These are phyloP conservation scores for Bipolaris victoriae DNA, from an alignment of 2,329 filamentous ascomycete genomes.

Conservation along the genomic window DNA sequence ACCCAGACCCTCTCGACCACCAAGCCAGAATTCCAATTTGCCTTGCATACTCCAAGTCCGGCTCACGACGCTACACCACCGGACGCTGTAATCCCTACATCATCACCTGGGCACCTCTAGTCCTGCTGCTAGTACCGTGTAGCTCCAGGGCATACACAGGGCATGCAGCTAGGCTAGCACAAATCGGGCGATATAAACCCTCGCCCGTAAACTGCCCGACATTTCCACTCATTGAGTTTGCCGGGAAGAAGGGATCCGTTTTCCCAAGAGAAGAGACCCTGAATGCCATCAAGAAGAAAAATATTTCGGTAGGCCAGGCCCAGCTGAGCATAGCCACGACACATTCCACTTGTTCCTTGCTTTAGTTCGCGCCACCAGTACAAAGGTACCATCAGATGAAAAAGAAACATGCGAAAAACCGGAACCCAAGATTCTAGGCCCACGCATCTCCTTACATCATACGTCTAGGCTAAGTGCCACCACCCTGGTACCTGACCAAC, in stretches of 20 bases:
- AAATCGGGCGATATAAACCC: neutral
- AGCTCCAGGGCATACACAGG: slow-evolving; percentile 1
- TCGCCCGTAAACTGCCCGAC: neutral
- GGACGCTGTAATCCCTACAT: neutral
- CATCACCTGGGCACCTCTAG: slow-evolving; percentile 2
- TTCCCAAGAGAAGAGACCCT: neutral
- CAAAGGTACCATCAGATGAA: slow-evolving; percentile 2
- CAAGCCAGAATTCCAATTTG: neutral
- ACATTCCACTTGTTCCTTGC: neutral
- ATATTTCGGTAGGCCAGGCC: neutral
- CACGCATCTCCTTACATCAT: slow-evolving; percentile 1
- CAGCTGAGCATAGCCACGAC: neutral
- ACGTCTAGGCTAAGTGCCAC: slow-evolving; percentile 3
- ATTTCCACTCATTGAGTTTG: neutral
- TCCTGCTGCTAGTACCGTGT: neutral
- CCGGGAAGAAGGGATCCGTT: neutral
- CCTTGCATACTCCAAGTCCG: neutral
- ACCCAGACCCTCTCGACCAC: neutral
- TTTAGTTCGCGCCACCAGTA: neutral
- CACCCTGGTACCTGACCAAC: slow-evolving; percentile 15
- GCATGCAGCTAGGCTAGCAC: neutral
- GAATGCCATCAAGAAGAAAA: neutral
- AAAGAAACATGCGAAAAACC: slow-evolving; percentile 2
- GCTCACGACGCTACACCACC: neutral
- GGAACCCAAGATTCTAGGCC: slow-evolving; percentile 2